A percentile compares a stretch with the other conserved stretches of the same genome.
phyloP scores from a whole-genome alignment of 2,329 filamentous ascomycete genomes.

The Penicillium sp. region DNA sequence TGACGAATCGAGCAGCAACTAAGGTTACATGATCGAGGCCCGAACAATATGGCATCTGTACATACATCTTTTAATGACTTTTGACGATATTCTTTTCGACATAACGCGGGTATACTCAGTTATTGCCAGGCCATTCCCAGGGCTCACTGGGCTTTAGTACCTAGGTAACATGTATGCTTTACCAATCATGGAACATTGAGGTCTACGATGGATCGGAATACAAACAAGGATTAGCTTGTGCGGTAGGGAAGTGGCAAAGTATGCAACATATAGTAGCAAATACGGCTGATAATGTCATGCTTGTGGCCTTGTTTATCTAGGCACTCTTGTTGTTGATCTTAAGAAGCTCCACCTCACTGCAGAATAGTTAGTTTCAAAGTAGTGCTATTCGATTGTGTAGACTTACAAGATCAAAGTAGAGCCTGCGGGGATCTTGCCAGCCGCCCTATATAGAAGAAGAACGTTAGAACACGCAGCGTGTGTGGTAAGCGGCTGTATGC shows the following conservation, averaged over 20 bases:
- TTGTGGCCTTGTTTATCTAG: slow-evolving; percentile 15
- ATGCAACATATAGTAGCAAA: background rate
- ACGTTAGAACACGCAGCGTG: slow-evolving; percentile 6
- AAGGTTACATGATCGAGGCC: too few relatives aligned
- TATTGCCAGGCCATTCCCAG: background rate
- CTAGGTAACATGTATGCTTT: too few relatives aligned
- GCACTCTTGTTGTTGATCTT: slow-evolving; percentile 49
- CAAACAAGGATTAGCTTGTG: background rate
- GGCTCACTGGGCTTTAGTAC: background rate
- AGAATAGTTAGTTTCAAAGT: background rate
- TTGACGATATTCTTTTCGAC: background rate
- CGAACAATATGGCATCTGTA: background rate
- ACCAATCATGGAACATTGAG: background rate
- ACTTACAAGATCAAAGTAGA: slow-evolving; percentile 73
- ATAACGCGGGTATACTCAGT: background rate
- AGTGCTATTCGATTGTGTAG: background rate
- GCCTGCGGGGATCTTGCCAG: slow-evolving; percentile 55
- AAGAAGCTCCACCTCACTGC: slow-evolving; percentile 61
- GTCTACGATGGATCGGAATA: background rate
- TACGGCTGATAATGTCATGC: background rate
- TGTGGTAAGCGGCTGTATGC: background rate
- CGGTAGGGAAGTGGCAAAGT: background rate
- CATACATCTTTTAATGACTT: background rate
- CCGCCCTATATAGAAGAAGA: slow-evolving; percentile 5
- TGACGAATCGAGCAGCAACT: too few relatives aligned